Evolutionary conservation across 148 eudicot species (phyloP).

Genomic region (Camellia sinensis): DNA sequence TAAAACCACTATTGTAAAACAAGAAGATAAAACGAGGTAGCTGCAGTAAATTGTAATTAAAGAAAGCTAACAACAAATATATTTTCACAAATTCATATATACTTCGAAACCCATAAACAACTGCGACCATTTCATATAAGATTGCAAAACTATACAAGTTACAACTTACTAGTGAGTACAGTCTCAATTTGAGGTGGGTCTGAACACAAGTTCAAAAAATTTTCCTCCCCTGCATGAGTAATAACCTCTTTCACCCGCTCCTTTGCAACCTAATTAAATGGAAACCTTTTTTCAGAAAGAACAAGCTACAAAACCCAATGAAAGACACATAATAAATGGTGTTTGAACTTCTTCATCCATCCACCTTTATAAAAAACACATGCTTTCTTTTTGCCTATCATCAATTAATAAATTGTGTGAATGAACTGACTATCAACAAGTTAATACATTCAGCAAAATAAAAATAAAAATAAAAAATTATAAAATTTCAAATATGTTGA

Average conservation of each 20-base stretch:
- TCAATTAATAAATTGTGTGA: background rate
- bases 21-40: background rate
- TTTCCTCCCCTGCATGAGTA: conserved; percentile 63
- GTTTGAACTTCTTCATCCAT: background rate
- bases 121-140: background rate
- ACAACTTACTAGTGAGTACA: conserved; percentile 54
- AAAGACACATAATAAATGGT: conserved; percentile 1
- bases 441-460: background rate
- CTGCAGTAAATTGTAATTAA: background rate
- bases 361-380: background rate
- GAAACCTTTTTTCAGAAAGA: conserved; percentile 31
- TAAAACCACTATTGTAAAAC: background rate
- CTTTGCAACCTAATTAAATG: conserved; percentile 64
- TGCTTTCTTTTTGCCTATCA: background rate
- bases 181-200: conserved; percentile 52
- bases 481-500: too few relatives aligned
- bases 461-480: too few relatives aligned
- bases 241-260: conserved; percentile 70
- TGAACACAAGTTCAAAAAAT: conserved; percentile 35
- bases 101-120: background rate
- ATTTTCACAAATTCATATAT: background rate
- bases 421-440: background rate
- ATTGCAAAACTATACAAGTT: background rate
- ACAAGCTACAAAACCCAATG: conserved; percentile 7
- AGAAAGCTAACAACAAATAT: background rate